A percentile compares a stretch with the other conserved stretches of the same genome.
Conservation (phyloP, 257 asterid species). For the Solanum pinnatisectum region DNA sequence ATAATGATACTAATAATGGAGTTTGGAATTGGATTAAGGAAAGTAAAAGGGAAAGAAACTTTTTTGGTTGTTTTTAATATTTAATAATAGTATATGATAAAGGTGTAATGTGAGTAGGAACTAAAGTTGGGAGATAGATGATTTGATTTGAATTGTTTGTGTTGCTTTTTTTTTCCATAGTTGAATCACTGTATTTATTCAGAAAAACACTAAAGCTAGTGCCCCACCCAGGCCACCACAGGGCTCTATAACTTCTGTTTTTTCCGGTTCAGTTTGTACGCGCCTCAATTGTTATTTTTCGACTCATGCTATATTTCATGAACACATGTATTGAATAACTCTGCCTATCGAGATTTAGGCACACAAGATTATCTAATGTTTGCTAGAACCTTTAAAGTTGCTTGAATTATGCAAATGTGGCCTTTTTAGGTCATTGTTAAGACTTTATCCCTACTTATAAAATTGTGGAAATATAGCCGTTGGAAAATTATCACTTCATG, state of each 20-base stretch:
- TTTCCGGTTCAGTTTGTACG: background rate
- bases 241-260: constrained; percentile 1
- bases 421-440: background rate
- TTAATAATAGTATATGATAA: constrained; percentile 11
- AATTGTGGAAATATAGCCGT: background rate
- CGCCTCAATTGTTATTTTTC: fast-evolving
- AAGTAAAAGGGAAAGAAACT: constrained; percentile 30
- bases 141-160: constrained; percentile 24
- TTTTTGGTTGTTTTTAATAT: constrained; percentile 28
- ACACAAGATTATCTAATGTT: background rate
- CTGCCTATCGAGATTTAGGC: fast-evolving
- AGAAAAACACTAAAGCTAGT: constrained; percentile 14
- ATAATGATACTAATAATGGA: background rate
- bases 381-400: background rate
- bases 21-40: constrained; percentile 23
- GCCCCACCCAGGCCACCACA: background rate
- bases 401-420: background rate
- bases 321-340: background rate
- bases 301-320: background rate
- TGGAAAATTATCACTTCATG: background rate
- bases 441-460: background rate
- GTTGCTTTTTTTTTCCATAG: constrained; percentile 7
- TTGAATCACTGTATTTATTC: background rate
- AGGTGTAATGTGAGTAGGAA: constrained; percentile 18
- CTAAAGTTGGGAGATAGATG: constrained; percentile 24